Evolutionary conservation across 148 eudicot genomes (phyloP).

Genomic region (Vaccinium vitisidaea): DNA sequence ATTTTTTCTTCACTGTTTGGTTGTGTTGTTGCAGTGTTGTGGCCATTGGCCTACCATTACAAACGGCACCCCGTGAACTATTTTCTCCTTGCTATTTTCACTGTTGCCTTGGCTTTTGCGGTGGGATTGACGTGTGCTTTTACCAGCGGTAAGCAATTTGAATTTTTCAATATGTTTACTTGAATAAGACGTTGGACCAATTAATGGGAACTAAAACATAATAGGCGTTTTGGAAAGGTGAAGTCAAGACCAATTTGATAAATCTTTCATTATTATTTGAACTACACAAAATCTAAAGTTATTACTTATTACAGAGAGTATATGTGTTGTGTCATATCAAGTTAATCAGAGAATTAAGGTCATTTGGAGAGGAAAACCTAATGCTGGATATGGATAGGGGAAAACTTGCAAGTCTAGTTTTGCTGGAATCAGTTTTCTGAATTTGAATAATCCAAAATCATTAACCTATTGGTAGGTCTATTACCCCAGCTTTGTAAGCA

Average conservation of each 20-base stretch:
- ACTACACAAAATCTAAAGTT: not conserved
- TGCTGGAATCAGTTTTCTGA: not conserved
- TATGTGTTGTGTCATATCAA: not conserved
- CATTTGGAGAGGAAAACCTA: not conserved
- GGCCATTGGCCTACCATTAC: conserved; percentile 56
- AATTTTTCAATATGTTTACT: not conserved
- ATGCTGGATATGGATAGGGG: not conserved
- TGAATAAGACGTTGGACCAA: not conserved
- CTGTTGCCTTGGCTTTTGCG: conserved; percentile 46
- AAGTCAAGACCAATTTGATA: no score
- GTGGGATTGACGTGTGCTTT: conserved; percentile 67
- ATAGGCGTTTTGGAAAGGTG: no score
- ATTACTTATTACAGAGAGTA: not conserved
- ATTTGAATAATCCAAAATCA: not conserved
- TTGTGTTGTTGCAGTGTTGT: conserved; percentile 41
- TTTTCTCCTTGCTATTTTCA: conserved; percentile 62
- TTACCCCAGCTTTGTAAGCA: no score
- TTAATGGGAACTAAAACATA: no score
- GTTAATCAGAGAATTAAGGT: not conserved
- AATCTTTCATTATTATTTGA: no score
- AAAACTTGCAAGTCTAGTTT: not conserved
- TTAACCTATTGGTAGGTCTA: not conserved
- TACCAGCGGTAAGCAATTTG: conserved; percentile 40
- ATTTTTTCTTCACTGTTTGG: not conserved
- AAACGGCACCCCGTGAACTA: conserved; percentile 63